Evolutionary conservation across 2,329 filamentous ascomycete genomes (phyloP), one percentile per base, ranked within the genome.

Genomic region (Atkinsonella texensis): DNA sequence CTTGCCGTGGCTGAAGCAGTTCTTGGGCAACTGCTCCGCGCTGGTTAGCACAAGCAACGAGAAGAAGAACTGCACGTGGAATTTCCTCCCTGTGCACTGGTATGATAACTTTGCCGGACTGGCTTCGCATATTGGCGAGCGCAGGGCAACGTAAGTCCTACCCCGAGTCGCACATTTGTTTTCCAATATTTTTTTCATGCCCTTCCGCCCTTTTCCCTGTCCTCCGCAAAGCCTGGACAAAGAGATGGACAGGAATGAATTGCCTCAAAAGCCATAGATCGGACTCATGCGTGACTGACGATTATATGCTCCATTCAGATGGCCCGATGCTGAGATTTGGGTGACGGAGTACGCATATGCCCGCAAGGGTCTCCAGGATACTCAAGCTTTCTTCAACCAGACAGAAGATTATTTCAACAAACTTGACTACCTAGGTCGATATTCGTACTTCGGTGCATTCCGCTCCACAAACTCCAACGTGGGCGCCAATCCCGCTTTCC

Each of bases 361-460:
- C 52, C 66, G 83, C 55, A 72, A 78, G 59, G 69, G 74, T 28
- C 72, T 88, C 15, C 53, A 63, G 1, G 66, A 73, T 0, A 83
- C 82, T 0, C 77, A 88, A 62, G 57, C 63, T 0, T 89, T 87
- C 62, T 89, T 80, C 70, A 88, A 89, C 59, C 72, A 72, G 59
- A 81, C 77, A 2, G 66, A 77, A 50, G 74, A 79, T 44, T 88
- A 81, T 64, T 78, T 91, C 54, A 86, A 91, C 51, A 61, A 59
- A 45, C 57, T 63, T 31, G 55, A 62, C 40, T 81, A 76, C 51
- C 73, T 89, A 15, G 79, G 75, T 2, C 77, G 79, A 31, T 91
- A 91, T 64, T 81, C 83, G 0, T 85, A 85, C 65, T 93, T 89
- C 59, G 87, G 85, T 45, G 76, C 83, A 9, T 91, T 91, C 63